Base-by-base conservation (phyloP, 108 stramenopile species). In the Seminavis robusta region DNA sequence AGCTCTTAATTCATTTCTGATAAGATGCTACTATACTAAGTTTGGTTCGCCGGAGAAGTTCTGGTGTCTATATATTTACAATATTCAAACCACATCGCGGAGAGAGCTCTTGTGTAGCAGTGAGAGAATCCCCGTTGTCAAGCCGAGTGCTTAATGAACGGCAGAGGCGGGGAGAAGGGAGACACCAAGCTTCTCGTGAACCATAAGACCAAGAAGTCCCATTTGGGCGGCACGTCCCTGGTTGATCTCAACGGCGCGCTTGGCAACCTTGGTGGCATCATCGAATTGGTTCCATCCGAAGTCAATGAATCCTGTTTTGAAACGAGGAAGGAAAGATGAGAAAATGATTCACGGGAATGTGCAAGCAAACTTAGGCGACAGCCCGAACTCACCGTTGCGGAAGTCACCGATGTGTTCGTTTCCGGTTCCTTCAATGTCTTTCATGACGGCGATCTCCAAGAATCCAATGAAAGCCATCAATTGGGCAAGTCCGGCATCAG, bases 191-290 rank as follows among this genome's bases (percentile, higher is more conserved):
- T 88, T 74, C 73, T 88, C 86, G 77, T 88, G 86, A 20, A 90
- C 74, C 78, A 86, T 80, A 50, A 90, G 57, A 8, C 64, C 88
- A 47, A 90, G 74, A 74, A 90, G 84, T 47, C 85, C 88, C 82
- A 90, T 84, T 76, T 58, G 50, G 24, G 88, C 88, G 13, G 84
- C 84, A 62, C 88, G 82, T 29, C 88, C 88, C 45, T 90, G 78
- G 83, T 90, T 90, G 37, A 90, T 73, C 71, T 73, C 72, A 29
- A 67, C 67, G 20, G 47, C 59, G 40, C 72, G 72, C 72, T 73
- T 73, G 25, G 37, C 39, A 30, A 63, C 51, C 72, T 83, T 77
- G 64, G 76, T 72, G 36, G 70, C 76, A 11, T 74, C 74, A 48
- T 65, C 66, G 56, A 83, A 77, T 47, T 37, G 51, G 47, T 83